Conservation (phyloP, 2,329 filamentous ascomycete genomes). For the Apiospora kogelbergensis region DNA sequence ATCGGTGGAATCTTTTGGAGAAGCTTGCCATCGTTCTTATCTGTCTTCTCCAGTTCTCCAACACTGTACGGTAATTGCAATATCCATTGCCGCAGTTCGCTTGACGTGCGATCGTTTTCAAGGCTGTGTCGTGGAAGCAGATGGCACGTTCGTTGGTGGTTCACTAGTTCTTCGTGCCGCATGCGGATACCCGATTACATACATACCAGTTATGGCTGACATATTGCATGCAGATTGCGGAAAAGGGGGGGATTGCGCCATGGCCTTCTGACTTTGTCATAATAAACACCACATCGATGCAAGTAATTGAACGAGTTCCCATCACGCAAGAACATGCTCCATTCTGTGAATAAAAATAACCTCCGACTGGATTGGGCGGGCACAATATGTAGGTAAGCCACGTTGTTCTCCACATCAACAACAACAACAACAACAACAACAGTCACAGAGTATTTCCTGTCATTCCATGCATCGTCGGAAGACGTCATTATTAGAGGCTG, state of each 20-base stretch:
- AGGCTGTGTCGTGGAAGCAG: neutral
- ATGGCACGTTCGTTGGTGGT: neutral
- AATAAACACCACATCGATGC: neutral
- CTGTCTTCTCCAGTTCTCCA: neutral
- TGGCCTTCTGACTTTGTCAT: neutral
- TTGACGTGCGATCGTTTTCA: neutral
- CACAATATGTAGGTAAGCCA: neutral
- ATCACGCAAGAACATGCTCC: neutral
- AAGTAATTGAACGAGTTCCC: neutral
- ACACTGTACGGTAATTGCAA: neutral
- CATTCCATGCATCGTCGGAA: neutral
- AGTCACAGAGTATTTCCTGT: neutral
- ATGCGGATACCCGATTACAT: neutral
- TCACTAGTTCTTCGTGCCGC: neutral
- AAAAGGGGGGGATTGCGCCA: neutral
- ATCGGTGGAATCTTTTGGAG: neutral
- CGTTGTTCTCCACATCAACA: neutral
- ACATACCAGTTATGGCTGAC: neutral
- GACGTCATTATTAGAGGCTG: neutral
- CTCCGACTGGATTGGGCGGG: neutral
- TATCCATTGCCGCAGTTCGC: neutral
- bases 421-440: neutral
- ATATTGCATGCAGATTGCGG: neutral
- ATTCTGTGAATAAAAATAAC: neutral
- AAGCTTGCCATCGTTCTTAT: neutral